Base-by-base conservation (phyloP, 805 yeast species). In the Wickerhamomyces silvicola region DNA sequence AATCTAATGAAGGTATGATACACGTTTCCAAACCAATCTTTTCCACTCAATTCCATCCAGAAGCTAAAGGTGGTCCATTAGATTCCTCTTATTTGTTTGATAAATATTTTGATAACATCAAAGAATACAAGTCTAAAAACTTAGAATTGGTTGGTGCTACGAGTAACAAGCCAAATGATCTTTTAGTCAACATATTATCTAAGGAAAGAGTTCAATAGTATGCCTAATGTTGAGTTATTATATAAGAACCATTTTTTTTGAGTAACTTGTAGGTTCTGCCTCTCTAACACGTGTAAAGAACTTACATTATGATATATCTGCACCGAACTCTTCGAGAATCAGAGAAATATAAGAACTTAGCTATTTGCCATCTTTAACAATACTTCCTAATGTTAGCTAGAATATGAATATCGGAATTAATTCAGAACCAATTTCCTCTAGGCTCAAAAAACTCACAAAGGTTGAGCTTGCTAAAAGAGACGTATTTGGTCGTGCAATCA, bases 31-130 rank as follows among this genome's bases (percentile, higher is more conserved):
- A 75, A 58, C 99, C 99, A 32, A 83, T 90, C 35, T 92, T 90
- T 65, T 85, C 96, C 23, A 86, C 96, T 3, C 98, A 92, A 62
- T 92, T 92, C 73, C 99, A 92, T 59, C 99, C 99, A 30, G 99
- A 92, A 63, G 97, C 98, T 36, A 90, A 87, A 66, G 97, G 98
- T 50, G 99, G 99, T 48, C 99, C 99, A 37, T 71, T 82, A 51
- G 99, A 92, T 61, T 83, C 96, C 10, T 73, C 86, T 3, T 85
- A 77, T 63, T 68, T 92, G 59, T 92, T 92, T 49, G 97, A 92
- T 68, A 85, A 78, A 60, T 92, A 84, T 63, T 78, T 92, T 49
- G 72, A 66, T 23, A 69, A 80, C 51, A 79, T 92, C 42, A 68
- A 64, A 28, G 62, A 61, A 28, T 86, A 73, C 68, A 72, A 68